A percentile compares a stretch with the other conserved stretches of the same genome.
Conservation (phyloP, 108 stramenopile species). For the Pelagomonas calceolata region DNA sequence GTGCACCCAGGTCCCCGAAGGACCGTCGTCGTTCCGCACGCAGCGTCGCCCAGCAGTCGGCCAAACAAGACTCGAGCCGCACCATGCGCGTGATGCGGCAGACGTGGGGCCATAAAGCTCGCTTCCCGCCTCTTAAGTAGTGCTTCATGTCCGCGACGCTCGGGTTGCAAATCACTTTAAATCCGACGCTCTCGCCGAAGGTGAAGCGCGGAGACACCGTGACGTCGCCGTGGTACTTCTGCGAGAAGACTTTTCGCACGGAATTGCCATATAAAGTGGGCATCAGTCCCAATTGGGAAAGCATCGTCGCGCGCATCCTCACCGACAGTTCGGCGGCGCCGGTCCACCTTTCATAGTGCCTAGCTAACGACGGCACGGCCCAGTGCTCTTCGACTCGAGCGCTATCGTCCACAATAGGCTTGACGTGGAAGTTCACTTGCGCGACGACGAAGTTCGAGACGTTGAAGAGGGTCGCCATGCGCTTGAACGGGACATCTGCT, state of each 20-base stretch:
- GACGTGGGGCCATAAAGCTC: constrained; percentile 12
- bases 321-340: constrained; percentile 75
- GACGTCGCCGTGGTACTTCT: constrained; percentile 78
- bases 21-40: background rate
- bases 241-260: constrained; percentile 75
- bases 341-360: constrained; percentile 62
- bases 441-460: constrained; percentile 74
- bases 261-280: constrained; percentile 81
- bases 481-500: constrained; percentile 80
- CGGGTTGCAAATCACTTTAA: constrained; percentile 67
- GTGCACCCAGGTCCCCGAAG: background rate
- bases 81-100: constrained; percentile 4
- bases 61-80: background rate
- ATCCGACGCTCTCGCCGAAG: constrained; percentile 57
- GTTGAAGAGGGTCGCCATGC: constrained; percentile 78
- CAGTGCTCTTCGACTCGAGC: background rate
- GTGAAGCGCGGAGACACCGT: constrained; percentile 28
- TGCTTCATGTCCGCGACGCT: constrained; percentile 65
- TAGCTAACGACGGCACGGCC: background rate
- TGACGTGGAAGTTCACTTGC: constrained; percentile 84
- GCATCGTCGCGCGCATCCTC: constrained; percentile 57
- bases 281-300: constrained; percentile 69
- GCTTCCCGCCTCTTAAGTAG: constrained; percentile 60
- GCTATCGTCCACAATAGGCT: constrained; percentile 57
- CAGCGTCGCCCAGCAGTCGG: background rate